Conservation (phyloP, 208 protist genomes). For the Crithidia fasciculata region DNA sequence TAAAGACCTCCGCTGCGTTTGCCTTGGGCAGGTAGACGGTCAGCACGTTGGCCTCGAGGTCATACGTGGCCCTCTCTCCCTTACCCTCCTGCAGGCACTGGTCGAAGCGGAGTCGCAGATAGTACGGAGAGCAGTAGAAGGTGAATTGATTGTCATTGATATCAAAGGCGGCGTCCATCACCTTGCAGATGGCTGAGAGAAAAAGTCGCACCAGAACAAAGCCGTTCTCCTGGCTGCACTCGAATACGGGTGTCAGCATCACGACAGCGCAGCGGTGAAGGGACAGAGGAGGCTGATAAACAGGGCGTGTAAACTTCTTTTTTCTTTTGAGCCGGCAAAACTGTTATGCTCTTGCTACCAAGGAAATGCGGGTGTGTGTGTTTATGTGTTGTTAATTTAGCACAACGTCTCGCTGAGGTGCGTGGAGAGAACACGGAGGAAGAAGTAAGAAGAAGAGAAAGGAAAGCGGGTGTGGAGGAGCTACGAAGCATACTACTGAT, state of each 20-base stretch:
- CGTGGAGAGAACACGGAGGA: too few relatives aligned
- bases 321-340: too few relatives aligned
- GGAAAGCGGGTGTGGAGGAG: too few relatives aligned
- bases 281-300: background rate
- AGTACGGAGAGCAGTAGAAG: constrained; percentile 91
- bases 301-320: too few relatives aligned
- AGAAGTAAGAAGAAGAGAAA: too few relatives aligned
- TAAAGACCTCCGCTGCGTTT: constrained; percentile 66
- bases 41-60: constrained; percentile 73
- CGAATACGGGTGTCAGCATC: constrained; percentile 90
- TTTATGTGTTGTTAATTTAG: too few relatives aligned
- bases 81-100: constrained; percentile 76
- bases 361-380: too few relatives aligned
- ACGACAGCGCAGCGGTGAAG: background rate
- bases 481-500: too few relatives aligned
- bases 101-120: constrained; percentile 88
- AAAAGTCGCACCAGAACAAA: constrained; percentile 82
- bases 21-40: constrained; percentile 88
- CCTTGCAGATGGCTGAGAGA: constrained; percentile 83
- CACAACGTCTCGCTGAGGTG: too few relatives aligned
- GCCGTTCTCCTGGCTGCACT: constrained; percentile 77
- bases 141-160: constrained; percentile 86
- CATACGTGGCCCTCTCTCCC: constrained; percentile 78
- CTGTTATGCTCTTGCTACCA: too few relatives aligned
- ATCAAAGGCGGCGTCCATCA: constrained; percentile 77